Base-by-base conservation (phyloP, 2,329 filamentous ascomycete genomes). In the Orbilia brochopaga region DNA sequence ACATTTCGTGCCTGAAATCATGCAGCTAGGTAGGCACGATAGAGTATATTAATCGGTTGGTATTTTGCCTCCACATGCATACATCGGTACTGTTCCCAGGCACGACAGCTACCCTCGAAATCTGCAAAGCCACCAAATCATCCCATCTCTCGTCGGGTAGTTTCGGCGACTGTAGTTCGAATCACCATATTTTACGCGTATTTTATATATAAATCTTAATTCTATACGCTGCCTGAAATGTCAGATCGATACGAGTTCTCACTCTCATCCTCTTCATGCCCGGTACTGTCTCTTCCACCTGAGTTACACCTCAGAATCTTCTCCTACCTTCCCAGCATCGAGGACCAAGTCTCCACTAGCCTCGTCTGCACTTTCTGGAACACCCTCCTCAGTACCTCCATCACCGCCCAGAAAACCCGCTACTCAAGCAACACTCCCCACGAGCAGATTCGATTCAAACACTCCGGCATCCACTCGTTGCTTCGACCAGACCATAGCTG, bases 261-360 rank as follows among this genome's bases (percentile, higher is more conserved):
- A 32, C n/a, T 6, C 4, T 4, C 3, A 42, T 42, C 11, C 5
- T 42, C 37, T 13, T 42, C 11, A 2, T 46, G n/a, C 35, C 21
- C 13, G 1, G 44, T 58, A 7, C 13, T 42, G 54, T 48, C 37
- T 13, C 30, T 67, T 17, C 63, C 63, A 19, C 15, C 63, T 1
- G 63, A 67, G 32, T 11, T 67, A n/a, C 63, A 67, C 37, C n/a
- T 67, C 21, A 58, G 54, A 30, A 55, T 67, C 48, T 37, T 67
- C 48, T 54, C 63, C 55, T 35, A 60, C 37, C 35, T 67, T 8
- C 35, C 55, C 48, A 2, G 19, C 13, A 32, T 67, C 55, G 24
- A 59, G 6, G 63, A 67, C 19, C 63, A 67, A 35, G 42, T 60
- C 17, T 32, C 55, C 35, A 55, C 55, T 2, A 59, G 54, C 32